Evolutionary conservation across 2,329 filamentous ascomycete species (phyloP).

Genomic region (Aspergillus amoenus): DNA sequence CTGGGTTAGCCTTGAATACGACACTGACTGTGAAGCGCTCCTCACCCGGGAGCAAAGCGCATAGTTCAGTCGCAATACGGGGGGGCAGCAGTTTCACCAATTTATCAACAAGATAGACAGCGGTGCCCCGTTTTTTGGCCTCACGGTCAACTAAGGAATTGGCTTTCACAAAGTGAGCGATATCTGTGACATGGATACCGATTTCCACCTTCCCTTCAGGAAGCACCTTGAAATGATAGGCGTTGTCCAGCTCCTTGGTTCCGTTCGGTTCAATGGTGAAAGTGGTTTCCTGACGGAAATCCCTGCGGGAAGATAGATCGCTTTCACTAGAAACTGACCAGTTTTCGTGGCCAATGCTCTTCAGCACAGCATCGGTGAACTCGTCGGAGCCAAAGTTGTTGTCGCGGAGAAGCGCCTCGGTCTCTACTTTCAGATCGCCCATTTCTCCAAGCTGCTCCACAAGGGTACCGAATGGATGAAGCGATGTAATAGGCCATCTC

Average conservation of each 20-base stretch:
- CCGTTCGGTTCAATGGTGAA: slow-evolving; percentile 94
- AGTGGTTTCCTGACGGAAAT: slow-evolving; percentile 82
- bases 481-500: slow-evolving; percentile 98
- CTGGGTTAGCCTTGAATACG: slow-evolving; percentile 83
- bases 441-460: slow-evolving; percentile 96
- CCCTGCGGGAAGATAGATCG: slow-evolving; percentile 75
- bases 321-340: slow-evolving; percentile 86
- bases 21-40: slow-evolving; percentile 90
- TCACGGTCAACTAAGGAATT: slow-evolving; percentile 95
- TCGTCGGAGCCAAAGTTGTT: slow-evolving; percentile 99
- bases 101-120: slow-evolving; percentile 91
- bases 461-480: slow-evolving; percentile 96
- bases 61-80: slow-evolving; percentile 81
- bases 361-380: slow-evolving; percentile 92
- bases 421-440: slow-evolving; percentile 96
- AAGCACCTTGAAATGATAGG: slow-evolving; percentile 84
- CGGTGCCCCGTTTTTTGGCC: slow-evolving; percentile 95
- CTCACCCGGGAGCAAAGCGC: slow-evolving; percentile 81
- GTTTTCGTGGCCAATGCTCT: slow-evolving; percentile 87
- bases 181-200: slow-evolving; percentile 90
- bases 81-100: slow-evolving; percentile 83
- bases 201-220: slow-evolving; percentile 86
- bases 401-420: slow-evolving; percentile 91
- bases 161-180: slow-evolving; percentile 94
- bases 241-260: slow-evolving; percentile 84